Evolutionary conservation across 768 basidiomycete genomes (phyloP).

Genomic region (Amanita muscaria): DNA sequence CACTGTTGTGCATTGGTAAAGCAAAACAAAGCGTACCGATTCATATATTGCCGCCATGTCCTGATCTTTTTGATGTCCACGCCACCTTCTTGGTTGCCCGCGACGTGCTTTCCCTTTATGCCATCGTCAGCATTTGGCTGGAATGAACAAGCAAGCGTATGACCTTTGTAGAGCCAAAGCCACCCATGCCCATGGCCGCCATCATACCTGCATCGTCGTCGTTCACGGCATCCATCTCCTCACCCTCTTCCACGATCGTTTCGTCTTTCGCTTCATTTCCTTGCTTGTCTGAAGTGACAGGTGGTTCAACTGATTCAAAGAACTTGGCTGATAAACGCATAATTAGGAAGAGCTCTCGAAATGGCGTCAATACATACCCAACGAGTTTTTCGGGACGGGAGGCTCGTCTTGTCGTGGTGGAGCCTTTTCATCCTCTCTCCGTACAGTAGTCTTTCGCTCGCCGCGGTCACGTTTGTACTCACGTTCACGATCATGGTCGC

Average conservation of each 20-base stretch:
- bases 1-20: not conserved
- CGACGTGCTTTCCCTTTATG: conserved; percentile 64
- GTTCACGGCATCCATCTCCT: conserved; percentile 44
- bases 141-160: conserved; percentile 9
- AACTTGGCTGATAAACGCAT: not conserved
- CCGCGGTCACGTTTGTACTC: conserved; percentile 17
- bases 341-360: not conserved
- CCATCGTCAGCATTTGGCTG: not conserved
- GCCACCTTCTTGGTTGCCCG: conserved; percentile 72
- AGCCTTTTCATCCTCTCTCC: conserved; percentile 13
- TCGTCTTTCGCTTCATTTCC: not conserved
- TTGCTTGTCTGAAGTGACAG: not conserved
- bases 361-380: too few species aligned
- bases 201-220: conserved; percentile 79
- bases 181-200: conserved; percentile 81
- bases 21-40: conserved; percentile 43
- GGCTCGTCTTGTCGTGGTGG: conserved; percentile 7
- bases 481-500: conserved; percentile 28
- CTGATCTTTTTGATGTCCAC: conserved; percentile 69
- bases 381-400: not conserved
- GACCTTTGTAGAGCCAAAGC: conserved; percentile 90
- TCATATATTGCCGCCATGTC: conserved; percentile 99
- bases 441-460: conserved; percentile 6
- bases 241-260: conserved; percentile 32
- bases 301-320: not conserved